Conservation (phyloP, 257 asterid species). For the Plantago major region DNA sequence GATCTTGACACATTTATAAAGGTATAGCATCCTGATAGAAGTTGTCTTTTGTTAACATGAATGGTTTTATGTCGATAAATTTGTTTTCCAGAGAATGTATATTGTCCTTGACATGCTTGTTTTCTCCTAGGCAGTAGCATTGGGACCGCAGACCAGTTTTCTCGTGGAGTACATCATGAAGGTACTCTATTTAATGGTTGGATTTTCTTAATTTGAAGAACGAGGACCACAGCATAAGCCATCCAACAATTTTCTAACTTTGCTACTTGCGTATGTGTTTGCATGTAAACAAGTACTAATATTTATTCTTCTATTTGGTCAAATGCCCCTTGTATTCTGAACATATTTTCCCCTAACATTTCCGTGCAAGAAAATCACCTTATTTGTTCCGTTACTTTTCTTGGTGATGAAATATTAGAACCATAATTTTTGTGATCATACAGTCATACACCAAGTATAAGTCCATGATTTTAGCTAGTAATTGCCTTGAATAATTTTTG, state of each 20-base stretch:
- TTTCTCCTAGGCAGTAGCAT: conserved; percentile 78
- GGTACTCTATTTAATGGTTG: conserved; percentile 36
- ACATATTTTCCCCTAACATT: background rate
- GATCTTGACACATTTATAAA: conserved; percentile 63
- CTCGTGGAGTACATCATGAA: conserved; percentile 73
- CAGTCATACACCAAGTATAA: background rate
- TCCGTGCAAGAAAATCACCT: conserved; percentile 2
- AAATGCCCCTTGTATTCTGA: conserved; percentile 11
- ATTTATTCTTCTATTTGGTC: conserved; percentile 7
- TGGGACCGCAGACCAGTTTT: conserved; percentile 71
- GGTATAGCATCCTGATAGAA: conserved; percentile 37
- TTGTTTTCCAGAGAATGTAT: background rate
- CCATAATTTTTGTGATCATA: conserved; percentile 10
- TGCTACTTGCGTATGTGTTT: background rate
- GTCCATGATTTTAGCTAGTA: conserved; percentile 9
- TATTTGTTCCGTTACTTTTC: conserved; percentile 5
- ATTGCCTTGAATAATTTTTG: conserved; percentile 16
- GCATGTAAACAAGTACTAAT: background rate
- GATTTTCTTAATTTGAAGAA: conserved; percentile 13
- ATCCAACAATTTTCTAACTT: background rate
- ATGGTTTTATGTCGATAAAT: background rate
- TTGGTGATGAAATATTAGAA: conserved; percentile 17
- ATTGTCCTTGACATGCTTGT: conserved; percentile 28
- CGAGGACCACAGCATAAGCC: background rate
- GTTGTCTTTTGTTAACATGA: conserved; percentile 9